Evolutionary conservation across 2,329 filamentous ascomycete species (phyloP).

Genomic region (Cladosporium velox): DNA sequence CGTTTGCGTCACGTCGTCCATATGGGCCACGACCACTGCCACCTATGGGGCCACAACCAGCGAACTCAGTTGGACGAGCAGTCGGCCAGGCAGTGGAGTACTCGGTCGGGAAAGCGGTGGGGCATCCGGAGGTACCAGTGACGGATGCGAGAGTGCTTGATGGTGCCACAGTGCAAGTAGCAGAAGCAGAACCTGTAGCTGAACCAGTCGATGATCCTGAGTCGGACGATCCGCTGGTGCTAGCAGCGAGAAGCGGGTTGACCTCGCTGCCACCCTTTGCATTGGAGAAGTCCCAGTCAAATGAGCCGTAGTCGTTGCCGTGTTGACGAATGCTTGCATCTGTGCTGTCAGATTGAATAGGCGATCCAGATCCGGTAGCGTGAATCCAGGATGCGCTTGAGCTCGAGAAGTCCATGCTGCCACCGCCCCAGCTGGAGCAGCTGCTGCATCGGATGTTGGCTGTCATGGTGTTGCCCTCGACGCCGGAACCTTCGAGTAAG

Average conservation of each 20-base stretch:
- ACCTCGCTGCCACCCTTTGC: slow-evolving; percentile 53
- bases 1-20: not conserved
- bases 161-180: slow-evolving; percentile 9
- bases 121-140: slow-evolving; percentile 24
- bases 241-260: slow-evolving; percentile 44
- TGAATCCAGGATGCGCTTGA: slow-evolving; percentile 54
- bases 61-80: slow-evolving; percentile 23
- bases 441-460: slow-evolving; percentile 59
- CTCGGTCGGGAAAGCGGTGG: slow-evolving; percentile 23
- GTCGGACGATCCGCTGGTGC: not conserved
- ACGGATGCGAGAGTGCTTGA: slow-evolving; percentile 22
- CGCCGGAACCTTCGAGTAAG: slow-evolving; percentile 56
- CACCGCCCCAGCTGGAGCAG: slow-evolving; percentile 56
- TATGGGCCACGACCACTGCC: slow-evolving; percentile 9
- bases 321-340: slow-evolving; percentile 50
- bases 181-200: slow-evolving; percentile 7
- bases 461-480: slow-evolving; percentile 54
- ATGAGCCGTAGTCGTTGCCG: slow-evolving; percentile 37
- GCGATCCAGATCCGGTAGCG: slow-evolving; percentile 48
- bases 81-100: slow-evolving; percentile 25
- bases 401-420: slow-evolving; percentile 52
- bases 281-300: slow-evolving; percentile 50
- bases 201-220: slow-evolving; percentile 16
- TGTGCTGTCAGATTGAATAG: slow-evolving; percentile 51
- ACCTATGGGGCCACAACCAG: slow-evolving; percentile 19